Evolutionary conservation across 2,329 filamentous ascomycete genomes (phyloP).

Genomic region (Lizonia empirigonia): DNA sequence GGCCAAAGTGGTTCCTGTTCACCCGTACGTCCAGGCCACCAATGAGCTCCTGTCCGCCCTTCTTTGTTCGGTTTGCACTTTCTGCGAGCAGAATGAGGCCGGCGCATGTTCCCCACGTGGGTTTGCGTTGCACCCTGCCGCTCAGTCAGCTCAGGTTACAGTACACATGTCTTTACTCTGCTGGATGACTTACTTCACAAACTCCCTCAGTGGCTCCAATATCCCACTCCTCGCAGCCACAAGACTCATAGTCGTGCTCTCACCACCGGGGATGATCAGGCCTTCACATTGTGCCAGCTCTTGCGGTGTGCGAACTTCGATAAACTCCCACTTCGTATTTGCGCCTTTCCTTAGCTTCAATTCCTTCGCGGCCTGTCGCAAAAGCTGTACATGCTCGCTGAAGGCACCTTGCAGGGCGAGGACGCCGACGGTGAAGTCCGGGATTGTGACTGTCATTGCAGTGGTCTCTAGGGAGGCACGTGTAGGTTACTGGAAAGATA

Average conservation of each 20-base stretch:
- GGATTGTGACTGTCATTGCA: constrained; percentile 34
- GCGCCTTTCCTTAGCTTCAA: constrained; percentile 43
- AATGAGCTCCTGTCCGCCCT: constrained; percentile 89
- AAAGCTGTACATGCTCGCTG: constrained; percentile 79
- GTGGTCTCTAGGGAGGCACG: not conserved
- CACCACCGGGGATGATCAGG: constrained; percentile 89
- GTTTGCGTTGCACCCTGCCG: constrained; percentile 71
- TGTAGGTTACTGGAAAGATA: too few relatives aligned
- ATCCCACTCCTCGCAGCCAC: constrained; percentile 82
- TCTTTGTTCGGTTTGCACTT: constrained; percentile 84
- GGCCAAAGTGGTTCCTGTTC: constrained; percentile 92
- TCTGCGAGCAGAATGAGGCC: constrained; percentile 91
- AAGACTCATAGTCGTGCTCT: constrained; percentile 91
- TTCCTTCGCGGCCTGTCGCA: constrained; percentile 69
- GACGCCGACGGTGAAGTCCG: constrained; percentile 62
- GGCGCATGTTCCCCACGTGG: constrained; percentile 95
- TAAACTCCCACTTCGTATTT: constrained; percentile 62
- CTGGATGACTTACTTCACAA: constrained; percentile 77
- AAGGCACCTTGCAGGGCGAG: constrained; percentile 91
- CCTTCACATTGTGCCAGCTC: constrained; percentile 78
- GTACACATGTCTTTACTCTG: not conserved
- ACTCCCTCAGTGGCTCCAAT: constrained; percentile 81
- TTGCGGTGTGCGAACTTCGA: constrained; percentile 77
- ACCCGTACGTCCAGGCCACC: constrained; percentile 90
- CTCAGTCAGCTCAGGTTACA: constrained; percentile 2